Base-by-base conservation (phyloP, 306 rosid species). In the Cucurbita maxima region DNA sequence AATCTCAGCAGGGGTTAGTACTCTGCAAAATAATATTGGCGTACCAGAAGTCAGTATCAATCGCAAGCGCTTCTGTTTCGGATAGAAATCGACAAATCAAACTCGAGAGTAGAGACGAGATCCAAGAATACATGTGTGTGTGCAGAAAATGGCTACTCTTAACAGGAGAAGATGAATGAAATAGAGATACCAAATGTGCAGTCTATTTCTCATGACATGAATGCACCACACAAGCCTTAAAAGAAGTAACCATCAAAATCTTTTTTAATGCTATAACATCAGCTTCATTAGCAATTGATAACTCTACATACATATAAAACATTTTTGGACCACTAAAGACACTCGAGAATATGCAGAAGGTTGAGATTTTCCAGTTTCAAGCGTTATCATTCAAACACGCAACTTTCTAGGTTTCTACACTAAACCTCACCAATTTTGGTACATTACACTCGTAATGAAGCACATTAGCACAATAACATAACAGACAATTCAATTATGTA, bases 1-100 rank as follows among this genome's bases (percentile, higher is more conserved):
- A 58, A 95, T 89, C 81, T 91, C 96, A 9, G 96, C 96, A 59
- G 99, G 96, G 14, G 97, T 85, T 80, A 95, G 81, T 66, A 95
- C 97, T 83, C 99, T 95, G 92, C 89, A 81, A 76, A 80, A 56
- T 54, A 61, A 13, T 5, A 50, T 30, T 74, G 61, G 67, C 41
- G 7, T 38, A 16, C 15, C 2, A 6, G 2, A 18, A 63, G 36
- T 64, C 25, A 12, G 37, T 19, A 66, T 12, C 18, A 44, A 6
- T 44, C 36, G 0, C 10, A 64, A 60, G 19, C 0, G 22, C 37
- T 37, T 8, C 0, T 8, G 22, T 60, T 37, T 8, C 0, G 4
- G 6, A 8, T 60, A 36, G 12, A 60, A 13, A 15, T 16, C 4
- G 5, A 41, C 18, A 41, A 64, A 64, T 38, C 71, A 19, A 18